A percentile compares a stretch with the other conserved stretches of the same genome.
Conservation (phyloP, 2,329 filamentous ascomycete species). For the Botrytis galanthina region DNA sequence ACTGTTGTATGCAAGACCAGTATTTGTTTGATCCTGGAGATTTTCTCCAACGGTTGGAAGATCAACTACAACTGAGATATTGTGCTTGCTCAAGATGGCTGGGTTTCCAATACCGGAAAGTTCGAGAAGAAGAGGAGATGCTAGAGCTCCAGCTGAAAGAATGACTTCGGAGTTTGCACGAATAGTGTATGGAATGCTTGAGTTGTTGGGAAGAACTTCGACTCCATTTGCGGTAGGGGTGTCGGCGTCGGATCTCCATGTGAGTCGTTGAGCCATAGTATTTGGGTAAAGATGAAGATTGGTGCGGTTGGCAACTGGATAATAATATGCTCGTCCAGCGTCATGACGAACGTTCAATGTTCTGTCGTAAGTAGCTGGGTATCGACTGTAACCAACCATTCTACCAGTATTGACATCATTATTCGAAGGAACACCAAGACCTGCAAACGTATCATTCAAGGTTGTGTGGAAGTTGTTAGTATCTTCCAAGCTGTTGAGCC, state of each 20-base stretch:
- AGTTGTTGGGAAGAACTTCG: slow-evolving; percentile 25
- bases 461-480: slow-evolving; percentile 35
- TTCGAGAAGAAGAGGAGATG: slow-evolving; percentile 39
- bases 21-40: slow-evolving; percentile 32
- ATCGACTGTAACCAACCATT: slow-evolving; percentile 42
- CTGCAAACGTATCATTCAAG: slow-evolving; percentile 39
- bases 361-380: slow-evolving; percentile 44
- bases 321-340: slow-evolving; percentile 45
- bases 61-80: slow-evolving; percentile 20
- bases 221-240: slow-evolving; percentile 42
- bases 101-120: slow-evolving; percentile 39
- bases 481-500: slow-evolving; percentile 40
- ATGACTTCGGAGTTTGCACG: slow-evolving; percentile 36
- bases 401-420: slow-evolving; percentile 43
- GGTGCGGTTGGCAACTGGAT: slow-evolving; percentile 40
- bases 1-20: not conserved
- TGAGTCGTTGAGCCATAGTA: slow-evolving; percentile 24
- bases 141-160: slow-evolving; percentile 33
- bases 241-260: slow-evolving; percentile 13
- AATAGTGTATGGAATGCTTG: slow-evolving; percentile 27
- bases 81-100: slow-evolving; percentile 20
- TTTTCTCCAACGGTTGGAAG: slow-evolving; percentile 32
- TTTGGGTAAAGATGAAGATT: slow-evolving; percentile 40
- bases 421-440: slow-evolving; percentile 39
- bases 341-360: slow-evolving; percentile 42